These are phyloP conservation scores for Boletus edulis DNA, from an alignment of 768 basidiomycete species.

Conservation along the genomic window DNA sequence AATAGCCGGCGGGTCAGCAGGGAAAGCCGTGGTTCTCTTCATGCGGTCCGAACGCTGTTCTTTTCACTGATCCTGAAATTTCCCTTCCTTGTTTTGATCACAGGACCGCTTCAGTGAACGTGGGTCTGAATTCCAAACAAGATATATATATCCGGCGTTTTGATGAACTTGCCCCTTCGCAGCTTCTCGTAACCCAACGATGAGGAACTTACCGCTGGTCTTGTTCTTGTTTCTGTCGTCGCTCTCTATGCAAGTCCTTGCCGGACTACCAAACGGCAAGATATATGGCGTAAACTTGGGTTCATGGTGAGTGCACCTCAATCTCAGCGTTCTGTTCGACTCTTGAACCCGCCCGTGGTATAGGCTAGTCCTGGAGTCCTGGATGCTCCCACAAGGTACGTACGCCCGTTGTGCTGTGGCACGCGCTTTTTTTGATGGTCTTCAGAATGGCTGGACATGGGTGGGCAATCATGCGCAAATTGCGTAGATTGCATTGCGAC, in stretches of 20 bases:
- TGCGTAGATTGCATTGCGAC: constrained; percentile 63
- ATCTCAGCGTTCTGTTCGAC: not conserved
- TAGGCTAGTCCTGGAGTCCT: constrained; percentile 76
- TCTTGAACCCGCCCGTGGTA: constrained; percentile 4
- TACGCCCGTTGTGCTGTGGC: not conserved
- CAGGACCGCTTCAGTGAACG: not conserved
- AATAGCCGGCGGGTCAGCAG: constrained; percentile 7
- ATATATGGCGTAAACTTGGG: constrained; percentile 75
- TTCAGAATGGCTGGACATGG: constrained; percentile 72
- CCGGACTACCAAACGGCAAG: constrained; percentile 34
- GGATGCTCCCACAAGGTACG: constrained; percentile 74
- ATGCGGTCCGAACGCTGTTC: not conserved
- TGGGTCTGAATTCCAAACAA: not conserved
- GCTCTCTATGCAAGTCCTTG: constrained; percentile 18
- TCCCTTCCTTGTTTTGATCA: not conserved
- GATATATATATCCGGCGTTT: constrained; percentile 9
- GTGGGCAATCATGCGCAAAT: constrained; percentile 57
- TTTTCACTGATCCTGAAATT: not conserved
- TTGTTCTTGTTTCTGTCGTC: constrained; percentile 15
- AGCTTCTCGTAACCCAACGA: constrained; percentile 3
- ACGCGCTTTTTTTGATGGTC: not conserved
- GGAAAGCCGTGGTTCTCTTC: not conserved
- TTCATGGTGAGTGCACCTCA: constrained; percentile 46
- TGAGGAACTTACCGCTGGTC: constrained; percentile 17
- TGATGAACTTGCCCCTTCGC: not conserved